Evolutionary conservation across 495 filamentous ascomycete genomes (phyloP), one percentile per base, ranked within the genome.

Genomic region (Penicillium atrosanguineum): DNA sequence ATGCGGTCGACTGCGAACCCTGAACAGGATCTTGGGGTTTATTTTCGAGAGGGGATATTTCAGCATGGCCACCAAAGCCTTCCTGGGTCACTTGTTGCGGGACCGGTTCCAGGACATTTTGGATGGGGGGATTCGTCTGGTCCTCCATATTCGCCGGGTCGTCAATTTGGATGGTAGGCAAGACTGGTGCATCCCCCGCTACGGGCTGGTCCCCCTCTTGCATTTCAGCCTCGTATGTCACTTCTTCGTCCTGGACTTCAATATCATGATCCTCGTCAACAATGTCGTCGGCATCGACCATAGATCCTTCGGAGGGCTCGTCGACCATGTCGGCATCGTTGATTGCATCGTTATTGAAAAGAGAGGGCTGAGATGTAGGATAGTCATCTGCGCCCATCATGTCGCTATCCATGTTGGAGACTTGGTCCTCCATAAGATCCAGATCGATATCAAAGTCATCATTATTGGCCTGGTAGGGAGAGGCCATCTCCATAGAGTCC

Each of bases 401-500:
- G 55, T 90, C 86, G 55, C 82, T 82, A 53, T 88, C 84, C 38
- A 72, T 69, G 46, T 74, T 72, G 14, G 70, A 70, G 36, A 59
- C 64, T 26, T 80, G 72, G 39, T 77, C 80, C 48, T 79, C 73
- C 63, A 81, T 79, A 16, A 87, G 71, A 62, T 91, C 87, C 56
- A 90, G 74, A 56, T 90, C 87, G 57, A 90, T 87, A 50, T 90
- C 88, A 48, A 88, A 86, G 56, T 88, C 85, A 62, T 89, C 85
- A 39, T 75, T 80, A 38, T 72, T 69, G 2, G 69, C 75, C 15
- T 69, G 63, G 37, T 75, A 75, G 25, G 75, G 75, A 39, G 76
- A 76, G 16, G 71, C 77, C 67, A 81, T 75, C 52, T 80, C 81
- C 82, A 86, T 85, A 44, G 67, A 71, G 46, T 78, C 73, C 43